Conservation (phyloP, 805 yeast species). For the Ogataea methanolica region DNA sequence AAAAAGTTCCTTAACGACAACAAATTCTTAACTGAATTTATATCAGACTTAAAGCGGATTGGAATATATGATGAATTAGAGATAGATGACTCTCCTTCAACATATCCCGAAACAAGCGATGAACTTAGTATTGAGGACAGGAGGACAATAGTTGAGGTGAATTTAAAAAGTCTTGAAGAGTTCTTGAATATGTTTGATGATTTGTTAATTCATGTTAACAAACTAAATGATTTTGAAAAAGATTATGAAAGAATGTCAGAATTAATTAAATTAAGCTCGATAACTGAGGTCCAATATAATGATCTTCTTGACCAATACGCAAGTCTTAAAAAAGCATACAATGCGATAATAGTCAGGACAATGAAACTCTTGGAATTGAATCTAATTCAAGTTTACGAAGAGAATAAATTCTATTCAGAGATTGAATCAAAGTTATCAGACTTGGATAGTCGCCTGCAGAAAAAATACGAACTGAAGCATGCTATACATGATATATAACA, state of each 20-base stretch:
- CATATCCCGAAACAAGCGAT: neutral
- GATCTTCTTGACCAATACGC: conserved; percentile 8
- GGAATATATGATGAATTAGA: conserved; percentile 8
- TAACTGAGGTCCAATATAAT: conserved; percentile 1
- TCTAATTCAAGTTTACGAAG: conserved; percentile 15
- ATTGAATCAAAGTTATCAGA: conserved; percentile 6
- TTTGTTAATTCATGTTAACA: conserved; percentile 4
- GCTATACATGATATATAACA: too few relatives aligned
- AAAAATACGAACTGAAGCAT: too few relatives aligned
- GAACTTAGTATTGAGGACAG: conserved; percentile 8
- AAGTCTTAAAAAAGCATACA: conserved; percentile 5
- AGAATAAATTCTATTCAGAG: conserved; percentile 9
- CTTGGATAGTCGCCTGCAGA: neutral
- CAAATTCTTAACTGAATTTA: conserved; percentile 4
- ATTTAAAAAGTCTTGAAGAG: conserved; percentile 5
- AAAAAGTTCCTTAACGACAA: conserved; percentile 2
- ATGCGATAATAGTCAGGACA: conserved; percentile 12
- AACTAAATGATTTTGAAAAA: conserved; percentile 5
- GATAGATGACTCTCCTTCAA: neutral
- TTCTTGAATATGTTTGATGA: conserved; percentile 9
- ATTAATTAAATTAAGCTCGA: conserved; percentile 3
- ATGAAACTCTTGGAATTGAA: conserved; percentile 14
- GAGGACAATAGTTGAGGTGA: conserved; percentile 8
- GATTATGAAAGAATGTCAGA: conserved; percentile 7
- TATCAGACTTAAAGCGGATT: conserved; percentile 3